A percentile compares a stretch with the other conserved stretches of the same genome.
Conservation (phyloP, 106 monocot species). For the Dendrobium huoshanense region DNA sequence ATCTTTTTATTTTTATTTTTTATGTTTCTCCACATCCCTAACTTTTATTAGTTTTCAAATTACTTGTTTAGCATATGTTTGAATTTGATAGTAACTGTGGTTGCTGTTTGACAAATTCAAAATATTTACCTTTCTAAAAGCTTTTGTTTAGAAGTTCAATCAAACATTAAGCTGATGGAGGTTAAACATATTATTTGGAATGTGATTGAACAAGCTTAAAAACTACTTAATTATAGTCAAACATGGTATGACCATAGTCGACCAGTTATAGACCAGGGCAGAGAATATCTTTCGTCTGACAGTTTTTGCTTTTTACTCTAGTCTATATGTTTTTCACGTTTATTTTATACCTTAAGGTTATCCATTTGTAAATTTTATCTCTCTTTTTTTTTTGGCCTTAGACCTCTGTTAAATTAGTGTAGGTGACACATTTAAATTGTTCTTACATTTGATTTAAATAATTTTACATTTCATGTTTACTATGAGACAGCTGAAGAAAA, state of each 20-base stretch:
- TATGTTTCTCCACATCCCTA: neutral
- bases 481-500: constrained; percentile 54
- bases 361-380: neutral
- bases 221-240: neutral
- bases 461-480: neutral
- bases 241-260: neutral
- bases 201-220: neutral
- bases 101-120: neutral
- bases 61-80: neutral
- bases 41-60: neutral
- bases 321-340: neutral
- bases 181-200: neutral
- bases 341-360: neutral
- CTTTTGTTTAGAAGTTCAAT: neutral
- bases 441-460: neutral
- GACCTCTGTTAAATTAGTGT: neutral
- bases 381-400: neutral
- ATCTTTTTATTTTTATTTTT: neutral
- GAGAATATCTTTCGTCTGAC: neutral
- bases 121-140: neutral
- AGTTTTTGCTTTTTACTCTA: neutral
- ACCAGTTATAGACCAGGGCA: neutral
- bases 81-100: neutral
- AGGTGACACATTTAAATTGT: neutral
- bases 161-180: neutral